Conservation (phyloP, 1,284 basidiomycete genomes). For the Cutaneotrichosporon sp. region DNA sequence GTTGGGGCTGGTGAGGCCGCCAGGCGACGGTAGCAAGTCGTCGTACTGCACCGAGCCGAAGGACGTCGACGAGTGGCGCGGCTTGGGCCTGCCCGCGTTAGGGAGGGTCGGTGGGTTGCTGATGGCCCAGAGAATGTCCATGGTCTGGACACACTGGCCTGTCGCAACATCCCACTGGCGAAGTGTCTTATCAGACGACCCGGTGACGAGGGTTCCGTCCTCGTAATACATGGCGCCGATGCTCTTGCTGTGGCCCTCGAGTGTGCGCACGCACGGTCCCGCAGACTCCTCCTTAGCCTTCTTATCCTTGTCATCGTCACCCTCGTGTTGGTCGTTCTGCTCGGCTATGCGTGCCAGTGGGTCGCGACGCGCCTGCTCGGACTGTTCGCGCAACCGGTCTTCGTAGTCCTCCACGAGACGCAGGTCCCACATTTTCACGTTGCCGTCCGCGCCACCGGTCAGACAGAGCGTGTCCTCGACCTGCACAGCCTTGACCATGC, state of each 20-base stretch:
- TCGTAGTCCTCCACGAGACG: conserved; percentile 70
- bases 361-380: conserved; percentile 26
- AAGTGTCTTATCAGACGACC: conserved; percentile 95
- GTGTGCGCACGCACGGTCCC: conserved; percentile 62
- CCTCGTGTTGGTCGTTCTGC: conserved; percentile 23
- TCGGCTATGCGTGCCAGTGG: conserved; percentile 42
- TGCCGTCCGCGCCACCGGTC: conserved; percentile 82
- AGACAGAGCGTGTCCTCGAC: conserved; percentile 88
- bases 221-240: conserved; percentile 94
- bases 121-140: conserved; percentile 99
- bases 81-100: conserved; percentile 39
- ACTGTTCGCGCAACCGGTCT: conserved; percentile 55
- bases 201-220: conserved; percentile 88
- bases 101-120: conserved; percentile 68
- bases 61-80: conserved; percentile 38
- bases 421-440: conserved; percentile 81
- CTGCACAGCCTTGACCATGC: conserved; percentile 78
- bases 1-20: conserved; percentile 8
- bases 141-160: conserved; percentile 96
- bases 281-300: conserved; percentile 51
- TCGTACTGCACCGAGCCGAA: conserved; percentile 51
- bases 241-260: conserved; percentile 88
- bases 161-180: conserved; percentile 97
- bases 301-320: conserved; percentile 30
- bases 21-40: conserved; percentile 37